Conservation (phyloP, 2,329 filamentous ascomycete species). For the Escovopsis sp. region DNA sequence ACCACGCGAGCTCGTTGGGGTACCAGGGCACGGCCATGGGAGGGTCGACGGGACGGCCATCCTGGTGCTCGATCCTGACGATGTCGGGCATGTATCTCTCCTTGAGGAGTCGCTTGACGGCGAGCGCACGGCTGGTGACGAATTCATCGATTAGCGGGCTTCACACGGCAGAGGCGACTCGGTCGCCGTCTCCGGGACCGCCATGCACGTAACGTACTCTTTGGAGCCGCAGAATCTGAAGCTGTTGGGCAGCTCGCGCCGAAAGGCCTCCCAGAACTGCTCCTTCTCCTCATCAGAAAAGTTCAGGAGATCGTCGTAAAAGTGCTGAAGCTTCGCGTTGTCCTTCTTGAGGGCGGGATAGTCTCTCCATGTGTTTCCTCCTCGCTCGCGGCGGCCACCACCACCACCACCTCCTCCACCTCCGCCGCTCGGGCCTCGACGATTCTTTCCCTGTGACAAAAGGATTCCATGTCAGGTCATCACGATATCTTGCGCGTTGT, state of each 20-base stretch:
- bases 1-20: slow-evolving; percentile 88
- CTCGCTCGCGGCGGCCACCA: slow-evolving; percentile 13
- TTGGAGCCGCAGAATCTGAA: slow-evolving; percentile 96
- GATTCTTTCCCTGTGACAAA: slow-evolving; percentile 19
- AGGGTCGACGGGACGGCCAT: slow-evolving; percentile 69
- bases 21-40: slow-evolving; percentile 82
- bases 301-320: slow-evolving; percentile 67
- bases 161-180: background rate
- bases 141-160: slow-evolving; percentile 6
- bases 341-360: slow-evolving; percentile 45
- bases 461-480: background rate
- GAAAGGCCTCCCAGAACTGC: slow-evolving; percentile 72
- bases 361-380: slow-evolving; percentile 18
- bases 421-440: slow-evolving; percentile 10
- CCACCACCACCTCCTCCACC: slow-evolving; percentile 23
- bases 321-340: slow-evolving; percentile 74
- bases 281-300: slow-evolving; percentile 64
- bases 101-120: slow-evolving; percentile 78
- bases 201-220: slow-evolving; percentile 45
- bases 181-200: background rate
- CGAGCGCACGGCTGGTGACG: slow-evolving; percentile 60
- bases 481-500: background rate
- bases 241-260: slow-evolving; percentile 83
- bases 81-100: slow-evolving; percentile 86
- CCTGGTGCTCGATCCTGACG: slow-evolving; percentile 63